Evolutionary conservation across 805 yeast genomes (phyloP).

Genomic region (Maudiozyma saulgeensis): DNA sequence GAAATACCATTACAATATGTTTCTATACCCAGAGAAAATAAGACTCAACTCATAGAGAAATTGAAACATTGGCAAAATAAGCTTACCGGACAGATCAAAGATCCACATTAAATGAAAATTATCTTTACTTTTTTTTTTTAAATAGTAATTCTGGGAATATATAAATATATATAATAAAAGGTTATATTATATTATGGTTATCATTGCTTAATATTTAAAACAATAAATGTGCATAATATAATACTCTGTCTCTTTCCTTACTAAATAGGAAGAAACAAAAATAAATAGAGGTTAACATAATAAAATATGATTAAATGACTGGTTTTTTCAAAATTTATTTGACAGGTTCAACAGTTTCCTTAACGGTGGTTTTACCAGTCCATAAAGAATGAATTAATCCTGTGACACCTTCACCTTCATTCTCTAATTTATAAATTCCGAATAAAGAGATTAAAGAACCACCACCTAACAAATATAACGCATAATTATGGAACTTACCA

Average conservation of each 20-base stretch:
- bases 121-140: background rate
- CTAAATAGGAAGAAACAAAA: too few relatives aligned
- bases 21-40: background rate
- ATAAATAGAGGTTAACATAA: too few relatives aligned
- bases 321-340: background rate
- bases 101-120: background rate
- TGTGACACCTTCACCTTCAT: constrained; percentile 69
- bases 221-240: too few relatives aligned
- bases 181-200: background rate
- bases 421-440: constrained; percentile 77
- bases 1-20: constrained; percentile 10
- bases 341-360: background rate
- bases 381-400: constrained; percentile 27
- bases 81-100: constrained; percentile 8
- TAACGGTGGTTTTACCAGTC: constrained; percentile 1
- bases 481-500: constrained; percentile 63
- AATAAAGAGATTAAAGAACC: constrained; percentile 65
- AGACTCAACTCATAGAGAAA: constrained; percentile 3
- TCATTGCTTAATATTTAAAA: too few relatives aligned
- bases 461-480: constrained; percentile 55
- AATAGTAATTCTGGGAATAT: too few relatives aligned
- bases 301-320: too few relatives aligned
- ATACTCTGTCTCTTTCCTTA: too few relatives aligned
- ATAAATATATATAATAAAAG: background rate
- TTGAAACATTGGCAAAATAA: constrained; percentile 14